Percentiles rank a stretch among this genome's conserved stretches.
Evolutionary conservation across 306 rosid species (phyloP).

Genomic region (Rosa chinensis): DNA sequence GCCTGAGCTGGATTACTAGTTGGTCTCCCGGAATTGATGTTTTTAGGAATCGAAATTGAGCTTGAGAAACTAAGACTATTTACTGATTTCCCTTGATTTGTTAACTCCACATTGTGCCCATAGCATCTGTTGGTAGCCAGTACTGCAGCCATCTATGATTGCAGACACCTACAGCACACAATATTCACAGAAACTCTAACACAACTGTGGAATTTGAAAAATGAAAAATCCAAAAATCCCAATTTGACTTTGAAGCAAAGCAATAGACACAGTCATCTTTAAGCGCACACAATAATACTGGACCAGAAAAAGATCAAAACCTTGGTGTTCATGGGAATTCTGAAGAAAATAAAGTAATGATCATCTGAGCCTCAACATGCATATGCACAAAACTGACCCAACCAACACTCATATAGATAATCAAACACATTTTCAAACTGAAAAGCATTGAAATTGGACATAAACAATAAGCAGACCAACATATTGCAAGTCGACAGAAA

Average conservation of each 20-base stretch:
- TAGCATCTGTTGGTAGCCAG: conserved; percentile 67
- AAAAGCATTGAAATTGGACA: conserved; percentile 7
- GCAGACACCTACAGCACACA: conserved; percentile 25
- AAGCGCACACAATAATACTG: neutral
- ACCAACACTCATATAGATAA: neutral
- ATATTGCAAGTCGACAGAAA: neutral
- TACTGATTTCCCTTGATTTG: conserved; percentile 38
- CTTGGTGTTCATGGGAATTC: neutral
- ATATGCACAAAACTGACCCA: neutral
- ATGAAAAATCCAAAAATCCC: neutral
- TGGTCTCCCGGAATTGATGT: conserved; percentile 35
- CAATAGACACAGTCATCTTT: neutral
- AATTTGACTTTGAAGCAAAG: conserved; percentile 4
- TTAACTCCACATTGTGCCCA: conserved; percentile 42
- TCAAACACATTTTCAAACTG: neutral
- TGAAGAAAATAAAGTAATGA: neutral
- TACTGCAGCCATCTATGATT: conserved; percentile 52
- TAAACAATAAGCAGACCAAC: neutral
- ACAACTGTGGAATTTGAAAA: neutral
- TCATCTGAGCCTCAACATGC: neutral
- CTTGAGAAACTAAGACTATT: conserved; percentile 56
- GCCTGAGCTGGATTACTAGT: conserved; percentile 22
- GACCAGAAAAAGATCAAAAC: conserved; percentile 9
- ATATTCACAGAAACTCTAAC: conserved; percentile 13
- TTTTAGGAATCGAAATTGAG: conserved; percentile 48